Conservation (phyloP, 73 alveolate species). For the Effrenium voratum region DNA sequence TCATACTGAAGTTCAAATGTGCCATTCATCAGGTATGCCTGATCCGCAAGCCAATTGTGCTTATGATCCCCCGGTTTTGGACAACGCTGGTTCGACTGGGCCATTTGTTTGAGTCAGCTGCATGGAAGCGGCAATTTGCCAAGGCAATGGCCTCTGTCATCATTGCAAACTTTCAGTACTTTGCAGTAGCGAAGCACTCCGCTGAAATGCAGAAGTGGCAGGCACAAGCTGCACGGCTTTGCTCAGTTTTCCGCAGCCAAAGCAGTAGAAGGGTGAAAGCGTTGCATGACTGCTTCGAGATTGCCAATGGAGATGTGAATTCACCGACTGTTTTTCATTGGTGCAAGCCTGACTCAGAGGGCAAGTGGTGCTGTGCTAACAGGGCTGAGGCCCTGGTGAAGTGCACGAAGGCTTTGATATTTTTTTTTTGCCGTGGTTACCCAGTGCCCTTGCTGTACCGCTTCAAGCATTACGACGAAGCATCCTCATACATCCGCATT, state of each 20-base stretch:
- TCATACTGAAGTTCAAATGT: background rate
- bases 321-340: background rate
- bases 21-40: background rate
- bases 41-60: background rate
- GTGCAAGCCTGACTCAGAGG: background rate
- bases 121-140: background rate
- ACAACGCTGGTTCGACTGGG: slow-evolving; percentile 1
- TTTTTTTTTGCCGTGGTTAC: background rate
- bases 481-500: background rate
- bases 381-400: background rate
- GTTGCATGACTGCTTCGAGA: background rate
- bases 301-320: background rate
- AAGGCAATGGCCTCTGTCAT: background rate
- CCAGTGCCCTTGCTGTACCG: slow-evolving; percentile 5
- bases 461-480: background rate
- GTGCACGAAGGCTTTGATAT: background rate
- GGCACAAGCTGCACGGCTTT: background rate
- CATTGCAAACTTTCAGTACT: background rate
- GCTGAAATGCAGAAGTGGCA: background rate
- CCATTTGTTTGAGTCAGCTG: background rate
- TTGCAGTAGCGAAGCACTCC: background rate
- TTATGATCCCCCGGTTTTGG: background rate
- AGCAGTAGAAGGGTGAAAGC: background rate
- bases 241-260: background rate
- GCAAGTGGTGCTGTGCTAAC: background rate